These are phyloP conservation scores for Staphylotrichum tortipilum DNA, from an alignment of 495 filamentous ascomycete species.

Conservation along the genomic window DNA sequence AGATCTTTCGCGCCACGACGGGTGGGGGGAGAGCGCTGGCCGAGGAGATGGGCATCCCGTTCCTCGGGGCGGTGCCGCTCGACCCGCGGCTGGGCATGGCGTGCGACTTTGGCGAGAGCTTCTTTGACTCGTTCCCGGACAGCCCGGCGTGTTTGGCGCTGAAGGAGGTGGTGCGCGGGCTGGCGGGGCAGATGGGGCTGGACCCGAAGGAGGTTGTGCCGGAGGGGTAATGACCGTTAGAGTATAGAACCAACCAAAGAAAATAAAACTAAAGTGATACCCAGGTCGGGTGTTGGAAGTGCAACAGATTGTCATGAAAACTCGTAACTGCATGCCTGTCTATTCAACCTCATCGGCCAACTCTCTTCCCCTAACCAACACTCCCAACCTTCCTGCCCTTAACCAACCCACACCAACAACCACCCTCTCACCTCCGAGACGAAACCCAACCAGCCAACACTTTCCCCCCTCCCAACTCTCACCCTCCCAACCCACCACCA, in stretches of 20 bases:
- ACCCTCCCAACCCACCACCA: too few relatives aligned
- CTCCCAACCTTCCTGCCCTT: too few relatives aligned
- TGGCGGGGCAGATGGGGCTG: slow-evolving; percentile 57
- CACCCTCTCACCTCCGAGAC: too few relatives aligned
- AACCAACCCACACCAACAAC: too few relatives aligned
- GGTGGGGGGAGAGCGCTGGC: slow-evolving; percentile 76
- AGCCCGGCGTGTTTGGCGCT: slow-evolving; percentile 78
- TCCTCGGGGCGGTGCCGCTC: slow-evolving; percentile 83
- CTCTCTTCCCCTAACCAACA: too few relatives aligned
- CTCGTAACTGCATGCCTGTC: too few relatives aligned
- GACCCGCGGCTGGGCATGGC: slow-evolving; percentile 93
- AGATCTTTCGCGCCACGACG: slow-evolving; percentile 88
- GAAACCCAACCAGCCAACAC: too few relatives aligned
- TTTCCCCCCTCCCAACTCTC: too few relatives aligned
- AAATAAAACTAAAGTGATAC: not conserved
- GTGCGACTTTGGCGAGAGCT: slow-evolving; percentile 95
- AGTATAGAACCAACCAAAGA: too few relatives aligned
- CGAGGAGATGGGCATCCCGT: slow-evolving; percentile 75
- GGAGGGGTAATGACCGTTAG: slow-evolving; percentile 28
- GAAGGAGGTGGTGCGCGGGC: slow-evolving; percentile 60
- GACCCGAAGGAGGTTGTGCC: slow-evolving; percentile 31
- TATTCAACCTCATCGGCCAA: too few relatives aligned
- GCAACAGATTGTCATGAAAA: too few relatives aligned
- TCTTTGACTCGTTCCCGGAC: slow-evolving; percentile 87
- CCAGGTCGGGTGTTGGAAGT: too few relatives aligned